Conservation (phyloP, 495 filamentous ascomycete genomes). For the Platismatia glauca region DNA sequence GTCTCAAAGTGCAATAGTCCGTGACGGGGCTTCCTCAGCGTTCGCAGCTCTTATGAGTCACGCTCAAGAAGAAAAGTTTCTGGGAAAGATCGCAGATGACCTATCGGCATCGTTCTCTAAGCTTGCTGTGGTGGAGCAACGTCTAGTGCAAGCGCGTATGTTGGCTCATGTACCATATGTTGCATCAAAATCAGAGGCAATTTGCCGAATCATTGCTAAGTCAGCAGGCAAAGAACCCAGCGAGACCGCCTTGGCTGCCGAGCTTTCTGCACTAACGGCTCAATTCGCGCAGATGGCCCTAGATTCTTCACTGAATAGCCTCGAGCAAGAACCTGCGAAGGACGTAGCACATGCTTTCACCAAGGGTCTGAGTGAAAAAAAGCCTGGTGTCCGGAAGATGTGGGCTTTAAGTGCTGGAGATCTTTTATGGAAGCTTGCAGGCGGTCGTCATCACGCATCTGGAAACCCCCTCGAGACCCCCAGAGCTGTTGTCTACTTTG, state of each 20-base stretch:
- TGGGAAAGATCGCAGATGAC: constrained; percentile 64
- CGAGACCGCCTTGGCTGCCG: constrained; percentile 68
- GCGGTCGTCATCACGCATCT: not conserved
- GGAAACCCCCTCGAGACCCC: too few species aligned
- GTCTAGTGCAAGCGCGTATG: constrained; percentile 69
- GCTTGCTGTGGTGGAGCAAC: constrained; percentile 70
- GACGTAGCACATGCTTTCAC: constrained; percentile 57
- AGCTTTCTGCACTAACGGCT: constrained; percentile 56
- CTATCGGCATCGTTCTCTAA: constrained; percentile 68
- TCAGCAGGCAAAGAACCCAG: constrained; percentile 73
- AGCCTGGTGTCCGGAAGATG: constrained; percentile 61
- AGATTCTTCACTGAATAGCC: constrained; percentile 25
- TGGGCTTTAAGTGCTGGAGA: constrained; percentile 74
- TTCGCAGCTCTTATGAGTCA: constrained; percentile 55
- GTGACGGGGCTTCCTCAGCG: constrained; percentile 62
- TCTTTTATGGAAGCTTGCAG: constrained; percentile 50
- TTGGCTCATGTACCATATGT: constrained; percentile 53
- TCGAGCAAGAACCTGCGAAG: constrained; percentile 30
- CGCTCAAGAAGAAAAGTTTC: constrained; percentile 45
- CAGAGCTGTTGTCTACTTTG: constrained; percentile 39
- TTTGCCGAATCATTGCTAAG: constrained; percentile 55
- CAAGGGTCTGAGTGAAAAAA: constrained; percentile 81
- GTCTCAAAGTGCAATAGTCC: constrained; percentile 70
- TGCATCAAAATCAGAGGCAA: constrained; percentile 48
- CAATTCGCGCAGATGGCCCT: constrained; percentile 36